These are phyloP conservation scores for Quercus phellos DNA, from an alignment of 331 rosid species.

Conservation along the genomic window DNA sequence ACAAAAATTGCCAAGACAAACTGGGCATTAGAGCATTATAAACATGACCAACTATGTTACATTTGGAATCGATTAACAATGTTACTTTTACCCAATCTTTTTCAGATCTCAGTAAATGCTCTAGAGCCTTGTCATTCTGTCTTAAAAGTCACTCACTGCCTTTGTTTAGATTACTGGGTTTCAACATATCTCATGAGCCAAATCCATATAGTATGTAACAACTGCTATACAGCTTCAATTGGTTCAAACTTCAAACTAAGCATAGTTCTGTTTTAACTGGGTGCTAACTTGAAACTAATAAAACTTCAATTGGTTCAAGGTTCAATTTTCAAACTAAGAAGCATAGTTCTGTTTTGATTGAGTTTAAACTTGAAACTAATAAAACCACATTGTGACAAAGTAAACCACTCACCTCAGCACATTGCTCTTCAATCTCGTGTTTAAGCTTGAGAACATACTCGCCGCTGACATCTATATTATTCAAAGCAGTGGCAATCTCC, in stretches of 20 bases:
- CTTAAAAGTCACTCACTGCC: neutral
- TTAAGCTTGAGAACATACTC: conserved; percentile 86
- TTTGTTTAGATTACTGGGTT: no score
- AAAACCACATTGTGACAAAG: conserved; percentile 10
- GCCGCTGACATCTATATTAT: conserved; percentile 82
- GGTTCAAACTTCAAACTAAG: no score
- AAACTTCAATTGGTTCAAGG: no score
- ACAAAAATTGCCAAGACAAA: neutral
- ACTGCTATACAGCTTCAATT: no score
- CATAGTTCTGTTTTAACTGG: no score
- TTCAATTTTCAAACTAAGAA: neutral
- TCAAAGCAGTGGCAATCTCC: conserved; percentile 82
- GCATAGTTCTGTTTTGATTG: neutral
- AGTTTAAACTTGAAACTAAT: neutral
- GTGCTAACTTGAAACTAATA: no score
- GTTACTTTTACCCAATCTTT: neutral
- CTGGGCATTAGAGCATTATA: neutral
- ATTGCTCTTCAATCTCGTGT: conserved; percentile 93
- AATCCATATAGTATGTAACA: no score
- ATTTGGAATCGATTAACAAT: no score
- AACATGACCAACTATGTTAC: no score
- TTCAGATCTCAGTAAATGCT: neutral
- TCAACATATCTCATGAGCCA: no score
- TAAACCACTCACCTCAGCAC: conserved; percentile 67
- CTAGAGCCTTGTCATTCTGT: neutral